Base-by-base conservation (phyloP, 495 filamentous ascomycete genomes). In the Aspergillus diversus region DNA sequence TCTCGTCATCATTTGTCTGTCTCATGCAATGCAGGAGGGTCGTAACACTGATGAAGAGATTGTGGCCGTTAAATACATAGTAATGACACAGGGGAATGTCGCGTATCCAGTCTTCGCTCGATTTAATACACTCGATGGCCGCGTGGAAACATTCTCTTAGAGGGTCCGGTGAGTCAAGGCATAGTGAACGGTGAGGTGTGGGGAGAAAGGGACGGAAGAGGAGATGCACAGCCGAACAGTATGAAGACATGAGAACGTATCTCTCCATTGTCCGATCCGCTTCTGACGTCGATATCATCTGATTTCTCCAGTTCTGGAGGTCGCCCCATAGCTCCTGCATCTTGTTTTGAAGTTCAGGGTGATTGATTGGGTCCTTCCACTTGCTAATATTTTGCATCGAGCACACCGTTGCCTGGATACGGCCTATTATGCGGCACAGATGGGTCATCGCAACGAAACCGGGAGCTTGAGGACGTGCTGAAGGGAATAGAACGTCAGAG, bases 401-500 rank as follows among this genome's bases (percentile, higher is more conserved):
- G 16, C 32, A 32, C 21, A 55, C 52, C 7, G 32, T 33, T 7
- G 27, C 13, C 11, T 55, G 27, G 52, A 55, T 55, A 7, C 33
- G 21, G 16, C 52, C 52, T 7, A 55, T 16, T 12, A 55, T 33
- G 15, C 32, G 17, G 16, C 52, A 55, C 5, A 55, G 52, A 34
- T 55, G 52, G 17, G 52, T 55, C 52, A 55, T 55, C 17, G 52
- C 17, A 5, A 55, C 52, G 52, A 55, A 55, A 7, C 52, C 52
- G 4, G 52, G 52, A 15, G 52, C 52, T 16, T 55, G 6, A 4
- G 52, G 52, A 12, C 52, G 52, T 27, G 52, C 52, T 12, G 52
- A 55, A 4, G 52, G 52, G 52, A 55, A 55, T 27, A 55, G 33
- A 11, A 63, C 56, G 34, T 64, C 61, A 31, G 57, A 60, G 17